Conservation (phyloP, 257 asterid genomes). For the Nicotiana tabacum region DNA sequence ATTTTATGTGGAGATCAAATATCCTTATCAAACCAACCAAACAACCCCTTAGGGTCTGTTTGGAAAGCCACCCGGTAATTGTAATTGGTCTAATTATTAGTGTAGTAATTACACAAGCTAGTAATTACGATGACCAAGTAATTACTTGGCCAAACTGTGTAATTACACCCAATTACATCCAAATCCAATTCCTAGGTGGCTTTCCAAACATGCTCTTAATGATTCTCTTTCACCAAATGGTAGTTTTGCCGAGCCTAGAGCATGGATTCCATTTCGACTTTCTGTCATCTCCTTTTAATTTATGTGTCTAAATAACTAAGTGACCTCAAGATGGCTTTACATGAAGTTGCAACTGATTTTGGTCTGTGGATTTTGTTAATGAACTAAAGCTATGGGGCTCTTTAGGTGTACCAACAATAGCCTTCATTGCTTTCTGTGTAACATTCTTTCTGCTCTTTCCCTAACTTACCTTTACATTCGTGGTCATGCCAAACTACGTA, state of each 20-base stretch:
- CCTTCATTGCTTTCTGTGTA: neutral
- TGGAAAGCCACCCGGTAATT: too few relatives aligned
- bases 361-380: neutral
- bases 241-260: neutral
- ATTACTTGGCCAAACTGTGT: too few relatives aligned
- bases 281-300: neutral
- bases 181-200: too few relatives aligned
- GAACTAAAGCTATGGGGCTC: neutral
- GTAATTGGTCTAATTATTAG: too few relatives aligned
- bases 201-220: neutral
- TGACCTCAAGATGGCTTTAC: neutral
- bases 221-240: neutral
- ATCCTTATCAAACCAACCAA: neutral
- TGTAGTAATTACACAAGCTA: too few relatives aligned
- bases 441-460: neutral
- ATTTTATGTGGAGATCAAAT: neutral
- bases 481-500: neutral
- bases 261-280: neutral
- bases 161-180: too few relatives aligned
- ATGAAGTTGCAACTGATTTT: neutral
- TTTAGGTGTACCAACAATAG: neutral
- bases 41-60: neutral
- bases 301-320: neutral
- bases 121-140: too few relatives aligned
- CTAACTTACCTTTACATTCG: neutral